These are phyloP conservation scores for Pythium chondricola DNA, from an alignment of 352 stramenopile genomes.

Conservation along the genomic window DNA sequence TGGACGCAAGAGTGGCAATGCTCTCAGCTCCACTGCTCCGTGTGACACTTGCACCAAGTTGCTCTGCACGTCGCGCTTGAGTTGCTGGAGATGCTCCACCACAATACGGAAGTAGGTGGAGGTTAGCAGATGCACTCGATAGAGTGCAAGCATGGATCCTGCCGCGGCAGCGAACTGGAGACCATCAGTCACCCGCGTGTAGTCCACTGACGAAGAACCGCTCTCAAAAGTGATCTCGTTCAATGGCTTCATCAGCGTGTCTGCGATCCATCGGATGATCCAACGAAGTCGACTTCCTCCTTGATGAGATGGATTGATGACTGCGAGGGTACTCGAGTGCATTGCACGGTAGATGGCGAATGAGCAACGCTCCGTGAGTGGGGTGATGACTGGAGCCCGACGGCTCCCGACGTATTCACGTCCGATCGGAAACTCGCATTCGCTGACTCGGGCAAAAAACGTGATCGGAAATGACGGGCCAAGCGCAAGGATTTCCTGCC, in stretches of 20 bases:
- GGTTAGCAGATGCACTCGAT: neutral
- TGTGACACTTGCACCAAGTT: neutral
- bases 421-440: constrained; percentile 36
- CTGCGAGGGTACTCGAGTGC: constrained; percentile 20
- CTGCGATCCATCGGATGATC: constrained; percentile 17
- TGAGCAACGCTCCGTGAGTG: constrained; percentile 41
- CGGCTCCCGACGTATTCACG: constrained; percentile 39
- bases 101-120: neutral
- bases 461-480: constrained; percentile 10
- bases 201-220: neutral
- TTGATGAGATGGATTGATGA: constrained; percentile 18
- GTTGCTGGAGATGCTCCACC: constrained; percentile 4
- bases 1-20: neutral
- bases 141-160: constrained; percentile 5
- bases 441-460: constrained; percentile 24
- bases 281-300: constrained; percentile 1
- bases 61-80: constrained; percentile 2
- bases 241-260: constrained; percentile 31
- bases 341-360: constrained; percentile 43
- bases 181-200: neutral
- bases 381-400: constrained; percentile 30
- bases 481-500: constrained; percentile 4
- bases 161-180: constrained; percentile 3
- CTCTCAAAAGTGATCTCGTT: constrained; percentile 26
- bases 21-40: neutral